Percentiles rank a stretch among this genome's conserved stretches.
These are phyloP conservation scores for Tylopilus intermedius DNA, from an alignment of 768 basidiomycete genomes.

Conservation along the genomic window DNA sequence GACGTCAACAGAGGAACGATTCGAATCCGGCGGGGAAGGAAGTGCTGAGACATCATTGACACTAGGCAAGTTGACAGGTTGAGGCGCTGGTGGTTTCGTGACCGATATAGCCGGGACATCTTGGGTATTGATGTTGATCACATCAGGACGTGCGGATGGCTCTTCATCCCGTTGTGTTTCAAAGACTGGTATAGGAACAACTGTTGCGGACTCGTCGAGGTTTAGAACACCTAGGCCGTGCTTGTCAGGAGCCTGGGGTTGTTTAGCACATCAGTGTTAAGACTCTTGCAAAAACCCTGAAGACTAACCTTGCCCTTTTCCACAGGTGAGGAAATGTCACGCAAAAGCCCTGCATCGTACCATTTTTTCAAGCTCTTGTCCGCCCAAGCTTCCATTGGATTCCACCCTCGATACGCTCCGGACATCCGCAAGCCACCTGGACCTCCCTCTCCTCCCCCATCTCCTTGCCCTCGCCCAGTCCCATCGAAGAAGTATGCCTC, in stretches of 20 bases:
- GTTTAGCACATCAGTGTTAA: constrained; percentile 15
- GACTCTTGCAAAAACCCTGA: background rate
- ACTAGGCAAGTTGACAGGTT: constrained; percentile 66
- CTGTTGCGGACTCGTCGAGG: constrained; percentile 42
- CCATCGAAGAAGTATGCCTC: constrained; percentile 85
- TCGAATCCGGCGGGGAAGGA: constrained; percentile 43
- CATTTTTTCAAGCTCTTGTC: constrained; percentile 84
- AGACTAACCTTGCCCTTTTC: constrained; percentile 49
- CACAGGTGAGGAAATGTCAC: constrained; percentile 38
- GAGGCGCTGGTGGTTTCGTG: constrained; percentile 66
- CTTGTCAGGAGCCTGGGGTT: constrained; percentile 38
- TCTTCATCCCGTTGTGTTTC: constrained; percentile 27
- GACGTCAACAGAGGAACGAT: constrained; percentile 32
- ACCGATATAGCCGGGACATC: constrained; percentile 54
- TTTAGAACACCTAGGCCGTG: constrained; percentile 41
- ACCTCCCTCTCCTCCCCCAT: constrained; percentile 72
- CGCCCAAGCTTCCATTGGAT: constrained; percentile 88
- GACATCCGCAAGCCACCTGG: constrained; percentile 66
- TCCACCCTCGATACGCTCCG: constrained; percentile 91
- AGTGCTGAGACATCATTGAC: constrained; percentile 49
- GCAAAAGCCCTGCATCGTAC: constrained; percentile 72
- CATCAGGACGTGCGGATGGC: constrained; percentile 20
- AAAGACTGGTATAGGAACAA: constrained; percentile 62
- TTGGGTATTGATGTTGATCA: constrained; percentile 18
- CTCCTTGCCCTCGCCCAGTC: constrained; percentile 68